A percentile compares a stretch with the other conserved stretches of the same genome.
Evolutionary conservation across 495 filamentous ascomycete species (phyloP).

Genomic region (Arthonia radiata): DNA sequence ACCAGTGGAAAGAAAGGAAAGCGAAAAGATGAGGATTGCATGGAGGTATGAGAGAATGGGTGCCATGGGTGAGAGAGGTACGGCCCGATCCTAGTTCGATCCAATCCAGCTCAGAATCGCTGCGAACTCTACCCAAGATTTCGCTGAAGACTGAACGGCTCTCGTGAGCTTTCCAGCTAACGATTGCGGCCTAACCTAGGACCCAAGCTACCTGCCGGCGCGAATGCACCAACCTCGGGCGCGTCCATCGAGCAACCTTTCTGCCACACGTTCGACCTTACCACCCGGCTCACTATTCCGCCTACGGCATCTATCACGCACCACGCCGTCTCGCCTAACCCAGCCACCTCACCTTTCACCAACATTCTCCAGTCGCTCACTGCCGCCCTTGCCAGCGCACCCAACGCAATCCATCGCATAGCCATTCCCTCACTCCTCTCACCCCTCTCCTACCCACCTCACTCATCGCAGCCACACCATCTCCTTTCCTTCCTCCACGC

Average conservation of each 20-base stretch:
- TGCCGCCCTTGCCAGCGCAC: slow-evolving; percentile 26
- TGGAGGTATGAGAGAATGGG: slow-evolving; percentile 87
- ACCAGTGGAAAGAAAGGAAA: slow-evolving; percentile 9
- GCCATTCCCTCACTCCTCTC: slow-evolving; percentile 65
- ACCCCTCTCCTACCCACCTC: slow-evolving; percentile 51
- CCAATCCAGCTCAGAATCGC: no score
- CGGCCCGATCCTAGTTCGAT: no score
- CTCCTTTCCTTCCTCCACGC: slow-evolving; percentile 67
- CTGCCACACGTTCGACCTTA: slow-evolving; percentile 78
- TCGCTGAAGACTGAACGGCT: no score
- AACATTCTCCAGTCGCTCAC: slow-evolving; percentile 35
- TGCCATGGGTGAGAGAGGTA: slow-evolving; percentile 27
- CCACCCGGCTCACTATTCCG: slow-evolving; percentile 47
- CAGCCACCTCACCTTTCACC: slow-evolving; percentile 29
- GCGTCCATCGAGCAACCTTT: slow-evolving; percentile 29
- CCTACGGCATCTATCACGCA: slow-evolving; percentile 28
- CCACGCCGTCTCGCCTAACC: slow-evolving; percentile 23
- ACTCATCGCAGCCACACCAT: slow-evolving; percentile 38
- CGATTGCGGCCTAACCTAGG: no score
- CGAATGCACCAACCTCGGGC: no score
- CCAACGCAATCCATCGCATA: slow-evolving; percentile 49
- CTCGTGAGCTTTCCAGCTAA: no score
- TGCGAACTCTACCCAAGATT: no score
- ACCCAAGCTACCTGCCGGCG: no score
- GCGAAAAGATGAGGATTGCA: slow-evolving; percentile 91